Base-by-base conservation (phyloP, 805 yeast species). In the Teunomyces barrocoloradensis region DNA sequence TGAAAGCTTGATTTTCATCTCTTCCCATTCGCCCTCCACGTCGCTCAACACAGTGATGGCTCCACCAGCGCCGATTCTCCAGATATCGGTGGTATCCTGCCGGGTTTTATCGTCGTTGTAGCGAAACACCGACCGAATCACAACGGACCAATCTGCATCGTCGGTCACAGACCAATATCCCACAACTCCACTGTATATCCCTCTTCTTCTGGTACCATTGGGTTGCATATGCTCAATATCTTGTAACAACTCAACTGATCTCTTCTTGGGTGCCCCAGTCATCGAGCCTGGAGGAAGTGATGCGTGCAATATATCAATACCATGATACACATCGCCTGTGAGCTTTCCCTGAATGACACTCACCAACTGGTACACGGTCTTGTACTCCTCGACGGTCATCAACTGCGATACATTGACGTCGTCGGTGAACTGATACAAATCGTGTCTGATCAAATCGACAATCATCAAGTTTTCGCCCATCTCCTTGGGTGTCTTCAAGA, bases 211-310 rank as follows among this genome's bases (percentile, higher is more conserved):
- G 11, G 71, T 72, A 18, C 63, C 57, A 23, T 60, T 66, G 0
- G 56, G 50, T 32, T 78, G 75, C 47, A 70, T 46, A 9, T 65
- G 55, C 56, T 86, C 94, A 5, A 86, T 63, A 0, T 63, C 60
- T 50, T 84, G 87, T 25, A 94, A 71, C 4, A 95, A 64, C 63
- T 92, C 94, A 5, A 94, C 96, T 0, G 97, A 89, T 49, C 96
- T 77, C 56, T 85, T 87, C 69, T 94, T 94, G 2, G 99, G 99
- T 0, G 99, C 99, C 2, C 99, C 99, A 0, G 99, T 94, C 99
- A 94, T 94, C 0, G 98, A 92, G 0, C 99, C 99, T 0, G 99
- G 97, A 2, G 99, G 99, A 30, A 95, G 70, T 0, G 96, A 82
- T 49, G 81, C 81, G 17, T 81, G 78, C 10, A 94, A 73, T 2